Percentiles rank a stretch among this genome's conserved stretches.
Conservation (phyloP, 768 basidiomycete species). For the Xanthoconium purpureum region DNA sequence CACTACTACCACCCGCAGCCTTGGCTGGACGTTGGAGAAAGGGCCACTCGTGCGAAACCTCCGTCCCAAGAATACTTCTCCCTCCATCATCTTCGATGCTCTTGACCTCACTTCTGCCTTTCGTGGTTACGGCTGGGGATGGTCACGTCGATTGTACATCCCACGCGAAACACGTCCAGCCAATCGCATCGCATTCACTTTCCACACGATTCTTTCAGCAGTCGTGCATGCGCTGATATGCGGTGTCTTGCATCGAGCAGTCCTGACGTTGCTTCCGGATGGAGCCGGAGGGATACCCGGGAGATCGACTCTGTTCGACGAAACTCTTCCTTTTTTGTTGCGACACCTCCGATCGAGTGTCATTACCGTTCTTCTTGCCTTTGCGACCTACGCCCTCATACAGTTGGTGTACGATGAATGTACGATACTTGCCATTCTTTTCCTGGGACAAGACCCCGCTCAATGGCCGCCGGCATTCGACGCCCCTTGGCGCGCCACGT, state of each 20-base stretch:
- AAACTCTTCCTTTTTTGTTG: not conserved
- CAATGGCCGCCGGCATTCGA: conserved; percentile 4
- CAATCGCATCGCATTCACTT: not conserved
- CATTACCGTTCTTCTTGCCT: not conserved
- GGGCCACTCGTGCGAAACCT: not conserved
- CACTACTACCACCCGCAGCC: not conserved
- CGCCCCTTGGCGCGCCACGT: not conserved
- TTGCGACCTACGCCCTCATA: not conserved
- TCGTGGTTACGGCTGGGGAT: conserved; percentile 2
- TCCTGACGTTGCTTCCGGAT: not conserved
- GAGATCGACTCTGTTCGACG: not conserved
- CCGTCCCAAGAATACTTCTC: not conserved
- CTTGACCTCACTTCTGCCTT: not conserved
- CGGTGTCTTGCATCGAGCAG: not conserved
- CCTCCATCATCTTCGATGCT: conserved; percentile 1
- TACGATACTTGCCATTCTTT: not conserved
- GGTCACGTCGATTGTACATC: not conserved
- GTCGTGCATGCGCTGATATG: not conserved
- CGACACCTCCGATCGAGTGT: not conserved
- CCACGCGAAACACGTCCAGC: conserved; percentile 1
- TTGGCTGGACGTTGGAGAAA: not conserved
- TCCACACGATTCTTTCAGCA: not conserved
- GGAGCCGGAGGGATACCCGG: not conserved
- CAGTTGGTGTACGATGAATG: not conserved
- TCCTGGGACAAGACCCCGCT: not conserved